Evolutionary conservation across 2,329 filamentous ascomycete genomes (phyloP).

Genomic region (Xylariales sp.): DNA sequence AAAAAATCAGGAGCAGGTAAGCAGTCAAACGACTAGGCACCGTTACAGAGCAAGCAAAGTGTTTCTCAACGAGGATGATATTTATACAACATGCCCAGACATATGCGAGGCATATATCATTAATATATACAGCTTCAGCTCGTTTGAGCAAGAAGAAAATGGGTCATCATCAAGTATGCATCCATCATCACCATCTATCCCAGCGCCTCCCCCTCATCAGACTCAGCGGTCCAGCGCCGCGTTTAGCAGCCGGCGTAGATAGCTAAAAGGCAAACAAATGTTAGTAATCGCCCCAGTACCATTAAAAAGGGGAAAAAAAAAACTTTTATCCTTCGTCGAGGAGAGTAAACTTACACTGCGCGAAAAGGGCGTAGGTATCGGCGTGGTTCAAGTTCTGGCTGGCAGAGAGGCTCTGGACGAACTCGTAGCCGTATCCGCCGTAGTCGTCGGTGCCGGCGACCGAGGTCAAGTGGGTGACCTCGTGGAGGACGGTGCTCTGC

Average conservation of each 20-base stretch:
- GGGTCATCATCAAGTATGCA: neutral
- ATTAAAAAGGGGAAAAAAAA: too few species aligned
- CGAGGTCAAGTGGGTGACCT: constrained; percentile 70
- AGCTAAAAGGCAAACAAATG: constrained; percentile 38
- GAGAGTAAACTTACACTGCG: constrained; percentile 53
- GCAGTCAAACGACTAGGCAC: neutral
- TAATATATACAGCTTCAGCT: constrained; percentile 21
- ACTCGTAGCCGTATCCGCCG: constrained; percentile 64
- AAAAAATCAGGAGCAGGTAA: too few species aligned
- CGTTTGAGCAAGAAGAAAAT: constrained; percentile 13
- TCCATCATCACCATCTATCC: neutral
- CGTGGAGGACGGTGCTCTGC: constrained; percentile 72
- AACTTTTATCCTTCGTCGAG: neutral
- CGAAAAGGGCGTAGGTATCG: constrained; percentile 64
- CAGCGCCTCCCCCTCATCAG: neutral
- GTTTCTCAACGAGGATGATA: neutral
- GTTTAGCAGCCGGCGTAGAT: constrained; percentile 55
- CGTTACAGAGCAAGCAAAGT: neutral
- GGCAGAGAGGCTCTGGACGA: constrained; percentile 60
- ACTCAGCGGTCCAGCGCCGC: neutral
- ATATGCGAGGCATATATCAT: neutral
- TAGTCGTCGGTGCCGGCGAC: constrained; percentile 67
- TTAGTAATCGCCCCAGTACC: neutral
- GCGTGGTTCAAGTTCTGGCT: constrained; percentile 69
- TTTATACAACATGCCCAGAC: constrained; percentile 8